Base-by-base conservation (phyloP, 2,329 filamentous ascomycete genomes). In the Calonectria pseudoturangicola region DNA sequence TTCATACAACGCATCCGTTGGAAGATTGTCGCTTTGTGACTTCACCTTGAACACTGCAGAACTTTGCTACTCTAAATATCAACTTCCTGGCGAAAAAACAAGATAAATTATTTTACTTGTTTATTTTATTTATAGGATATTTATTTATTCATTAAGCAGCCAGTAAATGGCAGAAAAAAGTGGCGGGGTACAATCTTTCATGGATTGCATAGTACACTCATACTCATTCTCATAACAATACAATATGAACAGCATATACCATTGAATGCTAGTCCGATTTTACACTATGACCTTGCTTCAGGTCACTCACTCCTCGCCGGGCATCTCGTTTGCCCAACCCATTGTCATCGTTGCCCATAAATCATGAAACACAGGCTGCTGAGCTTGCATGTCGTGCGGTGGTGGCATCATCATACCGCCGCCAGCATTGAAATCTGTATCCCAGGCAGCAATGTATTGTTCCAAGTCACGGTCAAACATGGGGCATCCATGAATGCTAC, bases 381-480 rank as follows among this genome's bases (percentile, higher is more conserved):
- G 28, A 66, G 72, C 70, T 27, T 74, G 75, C 72, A 25, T 67
- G 30, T 63, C n/a, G 36, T 63, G 63, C 0, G 43, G 50, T 28
- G 68, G 63, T 15, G 48, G 64, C 50, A 75, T 66, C 6, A 47
- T 62, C 6, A 47, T 62, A 28, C 77, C 70, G 56, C 77, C 70
- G 54, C 63, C 76, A 16, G 70, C 74, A 10, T 72, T 69, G 75
- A 84, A 68, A 62, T 80, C 80, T 8, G 85, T 85, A 33, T 87
- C 85, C 88, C 88, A 89, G 28, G 84, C 76, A 0, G 85, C 81
- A 30, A 88, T 80, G 58, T 86, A 89, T 39, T 82, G 76, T n/a
- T 88, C 85, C 70, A 90, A 73, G 70, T 84, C 88, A 10, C 85
- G 87, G 73, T 90, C 88, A 48, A 89, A 81, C 86, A 90, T 88